These are phyloP conservation scores for Claviceps pazoutovae DNA, from an alignment of 2,329 filamentous ascomycete genomes.

Conservation along the genomic window DNA sequence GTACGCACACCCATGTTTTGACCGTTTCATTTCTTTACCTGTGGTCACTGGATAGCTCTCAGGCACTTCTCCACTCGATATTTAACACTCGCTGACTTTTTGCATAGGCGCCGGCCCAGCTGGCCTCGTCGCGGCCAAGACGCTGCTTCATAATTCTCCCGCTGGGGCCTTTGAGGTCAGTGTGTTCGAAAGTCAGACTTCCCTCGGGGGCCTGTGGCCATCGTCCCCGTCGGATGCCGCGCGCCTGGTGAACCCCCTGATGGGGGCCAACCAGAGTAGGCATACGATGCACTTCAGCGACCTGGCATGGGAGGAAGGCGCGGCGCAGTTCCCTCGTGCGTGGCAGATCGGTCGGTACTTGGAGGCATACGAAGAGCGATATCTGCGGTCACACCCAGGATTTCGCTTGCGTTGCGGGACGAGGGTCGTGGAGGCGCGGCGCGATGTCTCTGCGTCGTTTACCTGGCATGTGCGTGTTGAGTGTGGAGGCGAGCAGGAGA, in stretches of 20 bases:
- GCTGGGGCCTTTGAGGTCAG: slow-evolving; percentile 48
- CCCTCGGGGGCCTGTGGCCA: slow-evolving; percentile 71
- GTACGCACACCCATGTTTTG: not conserved
- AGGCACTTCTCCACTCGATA: no score
- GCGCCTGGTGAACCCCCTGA: slow-evolving; percentile 49
- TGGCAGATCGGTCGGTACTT: slow-evolving; percentile 67
- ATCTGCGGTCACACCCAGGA: slow-evolving; percentile 29
- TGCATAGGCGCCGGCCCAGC: slow-evolving; percentile 51
- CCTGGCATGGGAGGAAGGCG: slow-evolving; percentile 49
- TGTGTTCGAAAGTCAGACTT: slow-evolving; percentile 51
- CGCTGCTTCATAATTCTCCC: slow-evolving; percentile 47
- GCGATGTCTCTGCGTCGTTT: slow-evolving; percentile 12
- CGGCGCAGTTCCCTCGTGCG: slow-evolving; percentile 57
- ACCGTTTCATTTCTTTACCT: not conserved
- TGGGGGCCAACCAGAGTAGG: slow-evolving; percentile 60
- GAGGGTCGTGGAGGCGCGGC: slow-evolving; percentile 27
- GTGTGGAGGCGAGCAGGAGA: slow-evolving; percentile 23
- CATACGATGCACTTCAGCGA: slow-evolving; percentile 65
- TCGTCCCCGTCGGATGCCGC: slow-evolving; percentile 30
- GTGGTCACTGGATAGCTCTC: no score
- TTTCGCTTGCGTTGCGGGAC: slow-evolving; percentile 36
- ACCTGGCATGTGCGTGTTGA: slow-evolving; percentile 29
- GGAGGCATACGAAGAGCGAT: slow-evolving; percentile 45
- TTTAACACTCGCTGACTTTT: not conserved
- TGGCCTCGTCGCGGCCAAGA: slow-evolving; percentile 58